Percentiles rank a stretch among this genome's conserved stretches.
Evolutionary conservation across 2,329 filamentous ascomycete genomes (phyloP).

Genomic region (Claviceps cyperi): DNA sequence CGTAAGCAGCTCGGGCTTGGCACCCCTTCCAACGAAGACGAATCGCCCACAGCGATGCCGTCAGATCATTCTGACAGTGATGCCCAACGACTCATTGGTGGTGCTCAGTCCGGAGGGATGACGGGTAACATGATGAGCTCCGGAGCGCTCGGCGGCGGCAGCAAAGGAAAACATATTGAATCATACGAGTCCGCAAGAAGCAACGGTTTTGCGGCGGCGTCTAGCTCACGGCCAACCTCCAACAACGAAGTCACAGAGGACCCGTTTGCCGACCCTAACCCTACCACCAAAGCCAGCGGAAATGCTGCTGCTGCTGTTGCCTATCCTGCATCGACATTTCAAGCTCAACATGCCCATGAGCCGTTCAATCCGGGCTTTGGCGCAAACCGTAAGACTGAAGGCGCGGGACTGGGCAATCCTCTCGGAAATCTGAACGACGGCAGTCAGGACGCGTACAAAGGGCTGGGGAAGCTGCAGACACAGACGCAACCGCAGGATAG

Average conservation of each 20-base stretch:
- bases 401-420: neutral
- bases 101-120: neutral
- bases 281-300: neutral
- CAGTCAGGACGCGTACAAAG: conserved; percentile 2
- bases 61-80: conserved; percentile 15
- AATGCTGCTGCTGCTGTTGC: conserved; percentile 5
- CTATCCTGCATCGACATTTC: conserved; percentile 8
- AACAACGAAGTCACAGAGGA: conserved; percentile 18
- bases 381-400: conserved; percentile 3
- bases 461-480: conserved; percentile 8
- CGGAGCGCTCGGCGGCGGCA: neutral
- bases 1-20: conserved; percentile 36
- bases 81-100: neutral
- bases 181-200: conserved; percentile 12
- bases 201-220: conserved; percentile 7
- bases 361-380: conserved; percentile 25
- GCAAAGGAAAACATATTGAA: conserved; percentile 22
- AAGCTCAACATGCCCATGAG: conserved; percentile 18
- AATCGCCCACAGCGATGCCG: conserved; percentile 12
- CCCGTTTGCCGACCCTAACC: conserved; percentile 19
- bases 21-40: conserved; percentile 14
- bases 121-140: neutral
- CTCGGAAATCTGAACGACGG: conserved; percentile 7
- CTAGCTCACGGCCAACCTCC: conserved; percentile 12
- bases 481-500: conserved; percentile 4